Conservation (phyloP, 306 rosid species). For the Cucumis hystrix region DNA sequence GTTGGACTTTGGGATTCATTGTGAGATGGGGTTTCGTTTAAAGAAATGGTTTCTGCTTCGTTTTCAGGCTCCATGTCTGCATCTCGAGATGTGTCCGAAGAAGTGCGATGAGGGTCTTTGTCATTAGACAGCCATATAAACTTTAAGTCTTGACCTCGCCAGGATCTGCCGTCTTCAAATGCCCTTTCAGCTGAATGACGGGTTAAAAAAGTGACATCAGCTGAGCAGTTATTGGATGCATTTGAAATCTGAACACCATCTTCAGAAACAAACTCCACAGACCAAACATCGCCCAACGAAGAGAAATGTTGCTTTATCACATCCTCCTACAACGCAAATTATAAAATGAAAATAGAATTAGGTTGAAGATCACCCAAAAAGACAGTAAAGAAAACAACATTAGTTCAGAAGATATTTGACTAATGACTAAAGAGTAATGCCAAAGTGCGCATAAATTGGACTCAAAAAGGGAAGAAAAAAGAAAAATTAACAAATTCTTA, state of each 20-base stretch:
- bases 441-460: neutral
- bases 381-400: neutral
- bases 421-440: neutral
- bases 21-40: neutral
- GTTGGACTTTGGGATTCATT: neutral
- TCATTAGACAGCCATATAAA: neutral
- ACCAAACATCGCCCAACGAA: slow-evolving; percentile 42
- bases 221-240: slow-evolving; percentile 8
- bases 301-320: slow-evolving; percentile 66
- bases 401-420: neutral
- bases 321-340: slow-evolving; percentile 30
- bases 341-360: neutral
- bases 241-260: slow-evolving; percentile 29
- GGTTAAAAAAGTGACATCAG: slow-evolving; percentile 1
- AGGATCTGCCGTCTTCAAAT: neutral
- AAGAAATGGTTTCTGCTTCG: neutral
- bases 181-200: slow-evolving; percentile 8
- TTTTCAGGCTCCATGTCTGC: slow-evolving; percentile 1
- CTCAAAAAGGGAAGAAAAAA: too few relatives aligned
- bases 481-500: neutral
- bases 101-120: neutral
- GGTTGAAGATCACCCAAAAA: neutral
- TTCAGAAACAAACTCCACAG: slow-evolving; percentile 36
- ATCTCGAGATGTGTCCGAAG: neutral
- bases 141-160: neutral